A percentile compares a stretch with the other conserved stretches of the same genome.
Conservation (phyloP, 805 yeast genomes). For the Kodamaea leandrae region DNA sequence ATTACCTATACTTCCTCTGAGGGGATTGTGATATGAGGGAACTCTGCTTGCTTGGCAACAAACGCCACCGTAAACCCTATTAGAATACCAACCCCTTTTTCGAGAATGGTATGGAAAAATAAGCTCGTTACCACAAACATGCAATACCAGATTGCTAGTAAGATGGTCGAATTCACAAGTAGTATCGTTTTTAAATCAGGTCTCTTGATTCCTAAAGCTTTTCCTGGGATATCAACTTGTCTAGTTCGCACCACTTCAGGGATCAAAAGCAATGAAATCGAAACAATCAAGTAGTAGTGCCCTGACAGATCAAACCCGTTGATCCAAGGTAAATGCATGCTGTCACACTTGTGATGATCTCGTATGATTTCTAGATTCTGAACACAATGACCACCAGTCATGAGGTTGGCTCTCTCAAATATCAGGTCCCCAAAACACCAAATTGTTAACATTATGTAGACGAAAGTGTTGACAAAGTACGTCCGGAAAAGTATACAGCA, state of each 20-base stretch:
- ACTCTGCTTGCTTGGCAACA: not conserved
- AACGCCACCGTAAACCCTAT: slow-evolving; percentile 31
- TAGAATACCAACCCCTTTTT: slow-evolving; percentile 43
- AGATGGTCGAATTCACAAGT: slow-evolving; percentile 7
- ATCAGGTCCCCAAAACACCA: slow-evolving; percentile 39
- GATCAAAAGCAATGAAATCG: slow-evolving; percentile 38
- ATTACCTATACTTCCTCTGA: no score
- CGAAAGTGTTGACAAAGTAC: slow-evolving; percentile 13
- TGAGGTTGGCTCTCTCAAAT: slow-evolving; percentile 25
- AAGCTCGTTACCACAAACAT: slow-evolving; percentile 44
- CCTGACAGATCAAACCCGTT: slow-evolving; percentile 56
- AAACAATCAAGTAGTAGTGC: slow-evolving; percentile 46
- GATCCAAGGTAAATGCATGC: slow-evolving; percentile 37
- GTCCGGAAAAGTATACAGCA: slow-evolving; percentile 7
- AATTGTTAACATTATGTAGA: slow-evolving; percentile 14
- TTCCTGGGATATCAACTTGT: not conserved
- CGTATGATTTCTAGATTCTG: slow-evolving; percentile 13
- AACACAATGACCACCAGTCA: slow-evolving; percentile 39
- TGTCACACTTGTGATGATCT: slow-evolving; percentile 9
- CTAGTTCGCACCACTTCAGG: slow-evolving; percentile 7
- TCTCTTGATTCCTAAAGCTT: not conserved
- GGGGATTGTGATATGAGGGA: not conserved
- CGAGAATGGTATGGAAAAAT: slow-evolving; percentile 49
- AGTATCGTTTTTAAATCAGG: not conserved
- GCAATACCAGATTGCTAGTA: slow-evolving; percentile 35